Evolutionary conservation across 768 basidiomycete genomes (phyloP), one percentile per base, ranked within the genome.

Genomic region (Naganishia friedmannii): DNA sequence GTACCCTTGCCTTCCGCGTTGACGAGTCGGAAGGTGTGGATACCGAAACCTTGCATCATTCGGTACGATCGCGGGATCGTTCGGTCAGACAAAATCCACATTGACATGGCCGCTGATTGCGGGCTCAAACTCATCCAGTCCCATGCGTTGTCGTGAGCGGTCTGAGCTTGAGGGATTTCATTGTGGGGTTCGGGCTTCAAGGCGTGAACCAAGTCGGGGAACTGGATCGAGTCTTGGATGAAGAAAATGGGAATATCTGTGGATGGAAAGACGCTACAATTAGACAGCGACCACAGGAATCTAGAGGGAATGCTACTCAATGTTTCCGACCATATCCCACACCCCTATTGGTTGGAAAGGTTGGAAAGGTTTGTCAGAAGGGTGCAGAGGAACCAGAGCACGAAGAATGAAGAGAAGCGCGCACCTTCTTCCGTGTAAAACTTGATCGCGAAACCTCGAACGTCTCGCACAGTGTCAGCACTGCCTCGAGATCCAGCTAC

Each of bases 101-200:
- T 74, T 53, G 76, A 70, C 75, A 78, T 81, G 65, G 67, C 60
- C 8, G 73, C 65, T 45, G 79, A 72, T 83, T 91, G 88, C 0
- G 89, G 86, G 74, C 88, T 87, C 34, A 90, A 83, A 53, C 86
- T 86, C 46, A 87, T 87, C 74, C 89, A 92, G 76, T 92, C 91
- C 90, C 90, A 93, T 72, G 92, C 91, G 74, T 89, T 91, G 82
- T 93, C 91, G 76, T 92, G 91, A 0, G 82, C 79, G 4, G 79
- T 79, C 72, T 82, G 75, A 28, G 76, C 82, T 70, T 80, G 79
- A 19, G 83, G 83, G 29, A 84, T 83, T 73, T 93, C 92, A 70
- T 90, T 90, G 54, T 91, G 86, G 3, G 91, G 91, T 77, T 93
- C 91, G 1, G 92, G 90, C 77, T 90, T 93, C 79, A 91, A 89